Base-by-base conservation (phyloP, 257 asterid species). In the Salvia miltiorrhiza region DNA sequence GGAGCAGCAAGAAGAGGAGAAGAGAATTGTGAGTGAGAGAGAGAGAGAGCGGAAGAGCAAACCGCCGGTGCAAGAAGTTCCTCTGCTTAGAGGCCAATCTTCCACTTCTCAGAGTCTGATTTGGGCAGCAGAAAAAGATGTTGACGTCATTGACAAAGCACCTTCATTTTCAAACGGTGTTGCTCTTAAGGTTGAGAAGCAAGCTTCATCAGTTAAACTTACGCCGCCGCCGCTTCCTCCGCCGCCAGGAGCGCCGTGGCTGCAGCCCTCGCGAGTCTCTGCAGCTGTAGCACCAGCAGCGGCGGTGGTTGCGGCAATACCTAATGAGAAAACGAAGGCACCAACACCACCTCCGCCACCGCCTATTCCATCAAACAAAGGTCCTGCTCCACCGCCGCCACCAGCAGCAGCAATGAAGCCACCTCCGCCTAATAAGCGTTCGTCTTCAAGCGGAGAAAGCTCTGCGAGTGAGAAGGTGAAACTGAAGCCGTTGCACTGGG, bases 401-500 rank as follows among this genome's bases (percentile, higher is more conserved):
- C 83, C 86, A 39, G 26, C 76, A 11, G 60, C 82, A 16, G 20
- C 77, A 30, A 33, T 62, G 44, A 82, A 61, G 37, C 83, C 86
- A 0, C 87, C 83, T 5, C 60, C 79, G 10, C 76, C 87, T 24
- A 49, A 56, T 35, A 73, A 75, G 72, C 75, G 73, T 1, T 68
- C 81, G 16, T 8, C 84, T 47, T 72, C 77, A 3, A 7, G 13
- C 0, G 86, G 81, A 44, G 84, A 78, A 69, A 80, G 76, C 5
- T 30, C 76, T 2, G 44, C 85, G 39, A 80, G 65, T 14, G 87
- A 71, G 69, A 78, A 87, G 69, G 90, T 83, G 78, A 92, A 89
- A 43, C 68, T 94, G 30, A 91, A 94, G 80, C 90, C 96, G 1
- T 73, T 90, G 82, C 99, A 89, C 35, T 94, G 99, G 96, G 99